Conservation (phyloP, 768 basidiomycete species). For the Rhodotorula babjevae region DNA sequence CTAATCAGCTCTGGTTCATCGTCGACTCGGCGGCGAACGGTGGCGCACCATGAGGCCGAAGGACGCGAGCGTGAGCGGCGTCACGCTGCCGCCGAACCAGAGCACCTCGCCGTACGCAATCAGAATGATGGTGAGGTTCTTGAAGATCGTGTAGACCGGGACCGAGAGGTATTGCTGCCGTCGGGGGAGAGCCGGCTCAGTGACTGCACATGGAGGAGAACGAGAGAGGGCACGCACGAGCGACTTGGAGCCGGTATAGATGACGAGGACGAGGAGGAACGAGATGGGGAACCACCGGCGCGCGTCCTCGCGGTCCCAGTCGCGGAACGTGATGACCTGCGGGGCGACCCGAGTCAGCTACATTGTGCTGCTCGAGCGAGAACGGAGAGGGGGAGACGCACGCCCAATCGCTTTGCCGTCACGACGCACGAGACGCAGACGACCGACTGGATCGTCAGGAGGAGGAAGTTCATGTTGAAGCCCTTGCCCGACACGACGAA, state of each 20-base stretch:
- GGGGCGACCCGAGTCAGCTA: not conserved
- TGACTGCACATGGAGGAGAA: not conserved
- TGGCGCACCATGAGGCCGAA: conserved; percentile 93
- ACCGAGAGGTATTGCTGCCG: conserved; percentile 89
- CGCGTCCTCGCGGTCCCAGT: conserved; percentile 75
- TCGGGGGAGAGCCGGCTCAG: too few relatives aligned
- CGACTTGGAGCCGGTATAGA: conserved; percentile 96
- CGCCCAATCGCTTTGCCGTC: conserved; percentile 63
- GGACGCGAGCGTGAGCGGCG: conserved; percentile 76
- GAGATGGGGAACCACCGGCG: conserved; percentile 94
- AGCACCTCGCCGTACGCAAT: conserved; percentile 97
- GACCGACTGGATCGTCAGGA: conserved; percentile 80
- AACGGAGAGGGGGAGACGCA: conserved; percentile 37
- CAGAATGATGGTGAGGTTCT: conserved; percentile 97
- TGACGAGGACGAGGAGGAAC: conserved; percentile 81
- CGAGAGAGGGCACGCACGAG: conserved; percentile 61
- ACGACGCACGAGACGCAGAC: conserved; percentile 79
- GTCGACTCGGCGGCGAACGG: conserved; percentile 46
- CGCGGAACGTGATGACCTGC: conserved; percentile 70
- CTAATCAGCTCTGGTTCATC: too few relatives aligned
- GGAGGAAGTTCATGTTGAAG: conserved; percentile 95
- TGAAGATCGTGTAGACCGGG: conserved; percentile 94
- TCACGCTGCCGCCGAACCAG: conserved; percentile 90
- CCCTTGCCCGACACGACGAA: conserved; percentile 88
- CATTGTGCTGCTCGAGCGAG: too few relatives aligned